Evolutionary conservation across 23 red algal genomes (phyloP).

Genomic region (Agarophyton chilense): DNA sequence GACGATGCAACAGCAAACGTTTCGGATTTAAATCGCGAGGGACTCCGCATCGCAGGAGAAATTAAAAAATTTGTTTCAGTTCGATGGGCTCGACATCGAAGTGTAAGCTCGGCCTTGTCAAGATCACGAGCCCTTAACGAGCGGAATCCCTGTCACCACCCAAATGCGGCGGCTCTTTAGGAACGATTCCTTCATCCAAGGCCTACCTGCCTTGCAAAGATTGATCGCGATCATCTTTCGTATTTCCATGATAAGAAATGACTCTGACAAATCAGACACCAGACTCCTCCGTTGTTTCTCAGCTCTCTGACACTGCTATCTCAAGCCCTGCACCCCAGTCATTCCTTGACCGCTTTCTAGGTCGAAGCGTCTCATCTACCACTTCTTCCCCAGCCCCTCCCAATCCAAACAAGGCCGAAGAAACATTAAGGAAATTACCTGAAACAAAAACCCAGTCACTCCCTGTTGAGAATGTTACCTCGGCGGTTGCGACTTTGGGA

Average conservation of each 20-base stretch:
- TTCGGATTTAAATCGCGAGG: no score
- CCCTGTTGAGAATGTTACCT: constrained; percentile 1
- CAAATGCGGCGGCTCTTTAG: no score
- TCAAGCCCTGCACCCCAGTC: not conserved
- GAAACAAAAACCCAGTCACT: not conserved
- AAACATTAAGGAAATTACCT: not conserved
- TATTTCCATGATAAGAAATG: not conserved
- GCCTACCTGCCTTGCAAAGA: not conserved
- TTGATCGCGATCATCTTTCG: not conserved
- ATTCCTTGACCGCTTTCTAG: constrained; percentile 7
- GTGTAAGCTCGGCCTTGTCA: no score
- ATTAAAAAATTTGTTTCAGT: no score
- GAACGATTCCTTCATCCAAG: no score
- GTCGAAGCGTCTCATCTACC: not conserved
- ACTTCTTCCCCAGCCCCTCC: not conserved
- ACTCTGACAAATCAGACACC: constrained; percentile 4
- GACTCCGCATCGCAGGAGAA: no score
- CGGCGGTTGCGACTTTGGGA: not conserved
- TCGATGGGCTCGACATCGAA: no score
- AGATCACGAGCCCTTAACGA: no score
- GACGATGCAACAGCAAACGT: no score
- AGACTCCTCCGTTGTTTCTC: not conserved
- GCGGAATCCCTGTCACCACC: no score
- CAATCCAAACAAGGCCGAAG: not conserved
- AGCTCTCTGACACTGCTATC: not conserved